A percentile compares a stretch with the other conserved stretches of the same genome.
Evolutionary conservation across 2,329 filamentous ascomycete genomes (phyloP).

Genomic region (Neonectria coccinea): DNA sequence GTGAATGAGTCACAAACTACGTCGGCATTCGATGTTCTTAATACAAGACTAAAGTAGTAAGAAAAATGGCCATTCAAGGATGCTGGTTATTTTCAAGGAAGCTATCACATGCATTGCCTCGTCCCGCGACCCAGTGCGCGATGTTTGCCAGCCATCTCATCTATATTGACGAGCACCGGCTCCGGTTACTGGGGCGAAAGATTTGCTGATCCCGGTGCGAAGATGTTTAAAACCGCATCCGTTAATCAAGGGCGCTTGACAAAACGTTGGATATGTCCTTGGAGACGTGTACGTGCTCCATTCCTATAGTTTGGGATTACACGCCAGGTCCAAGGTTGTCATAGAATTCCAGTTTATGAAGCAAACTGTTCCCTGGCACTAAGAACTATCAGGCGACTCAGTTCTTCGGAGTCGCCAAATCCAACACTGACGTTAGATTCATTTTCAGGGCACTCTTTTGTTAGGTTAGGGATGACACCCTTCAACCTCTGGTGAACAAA

Average conservation of each 20-base stretch:
- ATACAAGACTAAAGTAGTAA: no score
- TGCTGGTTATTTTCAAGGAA: neutral
- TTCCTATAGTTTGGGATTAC: no score
- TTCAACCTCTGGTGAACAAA: neutral
- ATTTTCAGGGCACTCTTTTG: neutral
- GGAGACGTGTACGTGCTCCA: no score
- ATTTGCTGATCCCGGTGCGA: no score
- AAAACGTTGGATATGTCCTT: no score
- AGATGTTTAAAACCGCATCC: no score
- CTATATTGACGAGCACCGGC: neutral
- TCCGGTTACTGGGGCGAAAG: no score
- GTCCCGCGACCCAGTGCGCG: neutral
- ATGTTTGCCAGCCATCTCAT: no score
- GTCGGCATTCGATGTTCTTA: no score
- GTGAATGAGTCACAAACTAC: neutral
- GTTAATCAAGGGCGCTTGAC: no score
- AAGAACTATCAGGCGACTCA: neutral
- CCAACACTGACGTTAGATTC: neutral
- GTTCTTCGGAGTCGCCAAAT: neutral
- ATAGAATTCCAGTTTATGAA: no score
- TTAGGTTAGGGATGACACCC: neutral
- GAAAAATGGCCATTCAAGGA: neutral
- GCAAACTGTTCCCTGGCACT: neutral
- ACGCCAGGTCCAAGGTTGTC: no score
- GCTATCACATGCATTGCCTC: neutral